Conservation (phyloP, 2,329 filamentous ascomycete genomes). For the Pseudogymnoascus sp. region DNA sequence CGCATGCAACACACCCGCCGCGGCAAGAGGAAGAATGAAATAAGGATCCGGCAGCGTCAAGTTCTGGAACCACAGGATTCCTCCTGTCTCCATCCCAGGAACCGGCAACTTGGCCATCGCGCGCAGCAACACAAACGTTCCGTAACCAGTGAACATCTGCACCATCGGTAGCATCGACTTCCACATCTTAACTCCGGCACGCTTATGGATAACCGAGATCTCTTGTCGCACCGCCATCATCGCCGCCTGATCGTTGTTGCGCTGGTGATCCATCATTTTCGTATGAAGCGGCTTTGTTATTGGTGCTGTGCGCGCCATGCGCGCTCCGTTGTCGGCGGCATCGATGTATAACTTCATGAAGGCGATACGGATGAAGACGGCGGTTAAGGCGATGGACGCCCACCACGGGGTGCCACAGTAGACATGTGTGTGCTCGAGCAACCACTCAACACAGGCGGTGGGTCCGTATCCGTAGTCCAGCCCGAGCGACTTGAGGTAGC, state of each 20-base stretch:
- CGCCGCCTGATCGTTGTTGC: conserved; percentile 37
- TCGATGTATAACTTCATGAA: conserved; percentile 58
- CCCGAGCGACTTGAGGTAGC: conserved; percentile 74
- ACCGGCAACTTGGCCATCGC: conserved; percentile 73
- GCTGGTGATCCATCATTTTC: conserved; percentile 37
- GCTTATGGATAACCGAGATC: conserved; percentile 41
- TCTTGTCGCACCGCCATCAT: conserved; percentile 39
- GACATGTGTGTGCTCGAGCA: conserved; percentile 76
- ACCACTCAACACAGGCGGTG: conserved; percentile 62
- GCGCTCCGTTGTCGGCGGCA: conserved; percentile 53
- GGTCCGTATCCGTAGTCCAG: conserved; percentile 82
- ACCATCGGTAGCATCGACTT: conserved; percentile 47
- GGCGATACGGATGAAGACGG: conserved; percentile 52
- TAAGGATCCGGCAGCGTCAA: conserved; percentile 69
- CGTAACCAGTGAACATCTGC: conserved; percentile 65
- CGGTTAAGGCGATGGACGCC: conserved; percentile 58
- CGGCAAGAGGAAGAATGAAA: conserved; percentile 60
- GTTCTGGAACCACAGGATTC: conserved; percentile 70
- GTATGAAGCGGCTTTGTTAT: conserved; percentile 46
- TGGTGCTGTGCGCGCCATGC: conserved; percentile 52
- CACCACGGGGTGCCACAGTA: conserved; percentile 72
- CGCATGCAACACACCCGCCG: conserved; percentile 49
- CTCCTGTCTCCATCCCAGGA: conserved; percentile 63
- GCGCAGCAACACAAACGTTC: conserved; percentile 68
- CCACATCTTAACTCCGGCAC: conserved; percentile 44